Evolutionary conservation across 1,284 basidiomycete species (phyloP), one percentile per base, ranked within the genome.

Genomic region (Puccinia polysora): DNA sequence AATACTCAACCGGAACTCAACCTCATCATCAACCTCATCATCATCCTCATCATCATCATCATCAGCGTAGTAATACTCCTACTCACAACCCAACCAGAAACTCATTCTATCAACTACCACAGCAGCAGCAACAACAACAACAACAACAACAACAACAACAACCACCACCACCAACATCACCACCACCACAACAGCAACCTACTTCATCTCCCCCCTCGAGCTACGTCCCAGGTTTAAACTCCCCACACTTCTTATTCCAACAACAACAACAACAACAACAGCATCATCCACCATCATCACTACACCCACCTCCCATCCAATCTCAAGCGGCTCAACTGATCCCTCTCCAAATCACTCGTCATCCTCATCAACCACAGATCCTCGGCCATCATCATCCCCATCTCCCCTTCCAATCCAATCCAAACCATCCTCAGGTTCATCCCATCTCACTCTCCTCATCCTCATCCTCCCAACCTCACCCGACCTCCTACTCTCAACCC

Each of bases 181-280:
- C 40, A 10, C n/a, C 40, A 45, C n/a, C 59, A 45, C 7, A 34
- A 45, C 8, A 34, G 45, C 2, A 25, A 28, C 14, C 28, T 30
- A 4, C 18, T 38, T 25, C 59, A 62, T 8, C 38, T 25, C 2
- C 43, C 10, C 10, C 40, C 10, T 45, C 40, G n/a, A n/a, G n/a
- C n/a, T n/a, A n/a, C n/a, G n/a, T n/a, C n/a, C n/a, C n/a, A n/a
- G n/a, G n/a, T n/a, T 10, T 10, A 10, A 45, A 47, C 25, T 25
- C 34, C n/a, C 56, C 34, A n/a, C 56, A 59, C 10, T 59, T 59
- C 38, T 40, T 59, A 59, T 59, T 59, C 18, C 38, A 38, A 40
- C 32, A 59, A n/a, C 56, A 59, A 20, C 56, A 59, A 10, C n/a
- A 55, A n/a, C 28, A 55, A 14, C 53, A 56, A 28, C 56, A 20